Evolutionary conservation across 1,284 basidiomycete genomes (phyloP), one percentile per base, ranked within the genome.

Genomic region (Ganoderma leucocontextum): DNA sequence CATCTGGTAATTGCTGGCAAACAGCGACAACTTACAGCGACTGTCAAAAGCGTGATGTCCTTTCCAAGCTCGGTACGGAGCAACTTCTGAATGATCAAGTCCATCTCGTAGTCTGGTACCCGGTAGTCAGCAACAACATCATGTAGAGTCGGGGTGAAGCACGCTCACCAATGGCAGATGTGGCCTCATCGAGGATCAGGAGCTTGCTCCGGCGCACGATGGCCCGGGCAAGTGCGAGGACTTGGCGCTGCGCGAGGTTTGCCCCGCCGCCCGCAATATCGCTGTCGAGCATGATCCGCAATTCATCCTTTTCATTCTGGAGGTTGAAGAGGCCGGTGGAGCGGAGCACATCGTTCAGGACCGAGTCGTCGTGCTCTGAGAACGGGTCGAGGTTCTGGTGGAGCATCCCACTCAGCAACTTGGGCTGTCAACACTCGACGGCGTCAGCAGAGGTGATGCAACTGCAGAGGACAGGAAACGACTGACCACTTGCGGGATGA

Each of bases 351-450:
- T 82, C 82, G 70, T 90, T 89, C 57, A 91, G 79, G 5, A 79
- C 81, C 0, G 87, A 87, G 76, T 95, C 94, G 63, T 94, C 91
- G 74, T 91, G 85, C 76, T 91, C 85, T 10, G 83, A 85, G 76
- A 95, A 95, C 0, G 94, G 95, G 76, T 92, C 91, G 17, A 92
- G 77, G 75, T 90, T 90, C 65, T 85, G 79, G 25, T 89, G 82
- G 33, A 91, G 77, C 0, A 85, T 84, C 8, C 89, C 90, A 67
- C 85, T 87, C 52, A 92, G 78, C 0, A 92, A 81, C 72, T 92
- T 90, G 6, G 94, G 93, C 85, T 89, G 29, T 33, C 38, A 44
- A 36, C 29, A 0, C 2, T 8, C 22, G 10, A 13, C 22, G 10
- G 47, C 22, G 47, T 49, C 2, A 49, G 47, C 22, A n/a, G n/a